These are phyloP conservation scores for Asparagopsis taxiformis DNA, from an alignment of 31 red algal genomes.

Conservation along the genomic window DNA sequence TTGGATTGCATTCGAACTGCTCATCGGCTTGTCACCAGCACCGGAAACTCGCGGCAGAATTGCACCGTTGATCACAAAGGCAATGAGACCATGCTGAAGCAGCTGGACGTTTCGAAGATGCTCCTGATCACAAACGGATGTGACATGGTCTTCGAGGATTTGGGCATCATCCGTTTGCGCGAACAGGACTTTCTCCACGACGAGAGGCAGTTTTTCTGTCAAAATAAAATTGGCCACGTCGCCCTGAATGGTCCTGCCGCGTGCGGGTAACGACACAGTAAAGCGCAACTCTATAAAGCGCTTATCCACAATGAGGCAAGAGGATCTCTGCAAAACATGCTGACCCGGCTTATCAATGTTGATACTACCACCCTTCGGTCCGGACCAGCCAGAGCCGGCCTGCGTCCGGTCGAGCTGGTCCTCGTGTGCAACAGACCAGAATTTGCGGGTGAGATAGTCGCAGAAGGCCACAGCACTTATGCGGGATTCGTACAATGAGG, in stretches of 20 bases:
- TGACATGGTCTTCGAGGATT: conserved; percentile 43
- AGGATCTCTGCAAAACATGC: conserved; percentile 70
- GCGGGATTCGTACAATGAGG: conserved; percentile 8
- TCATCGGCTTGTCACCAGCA: conserved; percentile 55
- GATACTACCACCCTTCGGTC: conserved; percentile 79
- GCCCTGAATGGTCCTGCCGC: conserved; percentile 76
- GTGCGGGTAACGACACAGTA: conserved; percentile 74
- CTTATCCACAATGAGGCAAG: conserved; percentile 44
- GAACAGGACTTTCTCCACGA: conserved; percentile 29
- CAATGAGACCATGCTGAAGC: conserved; percentile 40
- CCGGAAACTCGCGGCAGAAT: conserved; percentile 70
- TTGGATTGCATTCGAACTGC: conserved; percentile 15
- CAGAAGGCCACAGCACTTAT: conserved; percentile 53
- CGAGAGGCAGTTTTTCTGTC: conserved; percentile 36
- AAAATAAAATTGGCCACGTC: conserved; percentile 37
- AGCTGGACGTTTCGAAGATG: conserved; percentile 35
- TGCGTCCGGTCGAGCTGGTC: conserved; percentile 16
- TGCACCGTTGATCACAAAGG: conserved; percentile 80
- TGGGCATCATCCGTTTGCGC: conserved; percentile 23
- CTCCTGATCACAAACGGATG: conserved; percentile 72
- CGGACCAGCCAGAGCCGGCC: conserved; percentile 52
- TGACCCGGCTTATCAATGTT: conserved; percentile 76
- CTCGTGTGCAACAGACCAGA: conserved; percentile 26
- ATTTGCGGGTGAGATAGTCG: conserved; percentile 79
- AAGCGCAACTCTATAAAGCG: conserved; percentile 62